Conservation (phyloP, 495 filamentous ascomycete genomes). For the Aspergillus ellipticus region DNA sequence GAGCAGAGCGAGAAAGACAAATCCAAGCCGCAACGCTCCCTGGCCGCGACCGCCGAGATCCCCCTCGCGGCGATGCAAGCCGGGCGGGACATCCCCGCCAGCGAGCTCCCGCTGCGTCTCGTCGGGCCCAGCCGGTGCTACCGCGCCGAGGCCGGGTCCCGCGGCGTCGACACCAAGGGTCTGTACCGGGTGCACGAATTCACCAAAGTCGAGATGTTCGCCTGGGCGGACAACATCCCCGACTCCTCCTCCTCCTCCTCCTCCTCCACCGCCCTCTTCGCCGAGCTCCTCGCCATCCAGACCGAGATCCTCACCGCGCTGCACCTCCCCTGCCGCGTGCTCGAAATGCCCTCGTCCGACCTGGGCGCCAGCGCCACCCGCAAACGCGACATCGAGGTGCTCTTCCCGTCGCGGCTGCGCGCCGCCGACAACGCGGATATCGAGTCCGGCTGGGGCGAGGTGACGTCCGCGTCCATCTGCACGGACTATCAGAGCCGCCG, state of each 20-base stretch:
- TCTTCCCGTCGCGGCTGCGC: conserved; percentile 75
- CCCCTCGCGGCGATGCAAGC: conserved; percentile 89
- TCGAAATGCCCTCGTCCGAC: conserved; percentile 89
- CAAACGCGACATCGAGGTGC: conserved; percentile 91
- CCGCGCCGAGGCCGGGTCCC: conserved; percentile 86
- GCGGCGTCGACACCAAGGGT: conserved; percentile 87
- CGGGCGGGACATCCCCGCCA: conserved; percentile 57
- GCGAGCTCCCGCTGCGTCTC: conserved; percentile 67
- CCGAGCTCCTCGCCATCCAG: conserved; percentile 81
- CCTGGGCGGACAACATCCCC: conserved; percentile 58
- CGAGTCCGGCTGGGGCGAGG: conserved; percentile 88
- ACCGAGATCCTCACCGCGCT: conserved; percentile 73
- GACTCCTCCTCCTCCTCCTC: conserved; percentile 9
- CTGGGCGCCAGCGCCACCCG: conserved; percentile 81
- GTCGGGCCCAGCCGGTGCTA: conserved; percentile 87
- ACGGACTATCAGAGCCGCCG: conserved; percentile 91
- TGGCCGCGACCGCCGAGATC: conserved; percentile 91
- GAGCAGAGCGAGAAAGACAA: conserved; percentile 60
- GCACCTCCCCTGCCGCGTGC: conserved; percentile 77
- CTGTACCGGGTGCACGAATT: conserved; percentile 99
- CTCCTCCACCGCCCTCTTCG: conserved; percentile 57
- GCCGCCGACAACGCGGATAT: conserved; percentile 25
- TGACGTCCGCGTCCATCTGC: conserved; percentile 85
- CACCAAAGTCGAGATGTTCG: conserved; percentile 96
- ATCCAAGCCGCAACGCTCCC: conserved; percentile 61